Base-by-base conservation (phyloP, 331 rosid species). In the Acacia concinna region DNA sequence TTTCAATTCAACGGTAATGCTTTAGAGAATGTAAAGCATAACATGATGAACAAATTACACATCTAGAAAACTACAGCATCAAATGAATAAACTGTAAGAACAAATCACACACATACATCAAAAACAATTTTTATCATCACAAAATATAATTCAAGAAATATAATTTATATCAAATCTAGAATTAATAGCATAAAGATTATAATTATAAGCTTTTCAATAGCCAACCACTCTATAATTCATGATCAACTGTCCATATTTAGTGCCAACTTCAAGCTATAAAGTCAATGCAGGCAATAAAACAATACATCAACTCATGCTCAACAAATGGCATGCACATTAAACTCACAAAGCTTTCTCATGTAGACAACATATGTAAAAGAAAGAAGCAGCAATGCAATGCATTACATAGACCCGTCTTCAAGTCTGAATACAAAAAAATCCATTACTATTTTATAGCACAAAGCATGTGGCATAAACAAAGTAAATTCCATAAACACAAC, bases 401-500 rank as follows among this genome's bases (percentile, higher is more conserved):
- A 8, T 46, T 46, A n/a, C 9, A 27, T 28, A 70, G 23, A 27
- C 40, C 43, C 15, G 5, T 70, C 40, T 4, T 27, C 73, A 54
- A 44, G 57, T 28, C 40, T 37, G 18, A 8, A 30, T 30, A 17
- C 28, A 30, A 18, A 18, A 18, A 71, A 46, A 46, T 70, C 25
- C 4, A 18, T 18, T 0, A 30, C 28, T 3, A 47, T 9, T 44
- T 28, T 17, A 20, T 8, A 9, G 40, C 40, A 59, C n/a, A 43
- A 63, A 59, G 40, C 41, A 63, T 43, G 12, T 71, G 51, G 73
- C 78, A 79, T 27, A 27, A 57, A 14, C 56, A 32, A 31, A 0
- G 52, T 20, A 21, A 17, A 74, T 70, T 62, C 49, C 31, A 25
- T n/a, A 35, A 43, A 41, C 78, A 77, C 62, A 64, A 65, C 92